phyloP scores from a whole-genome alignment of 2,329 filamentous ascomycete genomes.

The Dendryphion nanum region DNA sequence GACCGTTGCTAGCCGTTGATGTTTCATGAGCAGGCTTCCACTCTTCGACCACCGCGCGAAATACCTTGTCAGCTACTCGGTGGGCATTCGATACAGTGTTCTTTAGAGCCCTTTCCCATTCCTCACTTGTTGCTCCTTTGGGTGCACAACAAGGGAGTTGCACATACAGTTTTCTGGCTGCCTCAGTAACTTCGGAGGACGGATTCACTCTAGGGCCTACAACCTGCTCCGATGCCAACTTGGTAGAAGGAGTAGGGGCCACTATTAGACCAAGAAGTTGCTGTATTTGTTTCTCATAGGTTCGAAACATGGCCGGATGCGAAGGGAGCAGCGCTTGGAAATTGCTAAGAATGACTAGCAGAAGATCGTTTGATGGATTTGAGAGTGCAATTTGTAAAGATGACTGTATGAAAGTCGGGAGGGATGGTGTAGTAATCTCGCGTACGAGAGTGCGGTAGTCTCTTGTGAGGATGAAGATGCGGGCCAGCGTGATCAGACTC shows the following conservation, averaged over 20 bases:
- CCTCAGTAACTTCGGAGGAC: conserved; percentile 54
- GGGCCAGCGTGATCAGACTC: conserved; percentile 72
- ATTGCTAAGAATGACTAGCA: conserved; percentile 69
- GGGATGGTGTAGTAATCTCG: conserved; percentile 81
- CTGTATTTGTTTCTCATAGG: conserved; percentile 68
- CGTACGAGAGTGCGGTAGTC: conserved; percentile 79
- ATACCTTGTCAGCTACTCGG: conserved; percentile 69
- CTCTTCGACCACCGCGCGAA: conserved; percentile 76
- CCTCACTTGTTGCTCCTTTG: conserved; percentile 72
- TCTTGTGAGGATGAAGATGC: conserved; percentile 80
- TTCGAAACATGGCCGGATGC: conserved; percentile 80
- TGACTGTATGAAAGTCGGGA: conserved; percentile 71
- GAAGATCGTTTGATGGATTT: conserved; percentile 40
- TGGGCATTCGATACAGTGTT: conserved; percentile 65
- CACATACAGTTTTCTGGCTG: conserved; percentile 65
- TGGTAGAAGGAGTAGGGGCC: conserved; percentile 58
- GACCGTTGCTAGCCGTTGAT: conserved; percentile 31
- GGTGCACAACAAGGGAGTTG: conserved; percentile 77
- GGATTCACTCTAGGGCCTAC: conserved; percentile 40
- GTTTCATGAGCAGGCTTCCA: conserved; percentile 74
- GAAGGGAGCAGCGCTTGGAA: conserved; percentile 72
- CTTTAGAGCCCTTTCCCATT: conserved; percentile 71
- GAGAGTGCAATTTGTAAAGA: conserved; percentile 61
- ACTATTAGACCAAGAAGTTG: conserved; percentile 60
- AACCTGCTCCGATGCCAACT: conserved; percentile 17